Conservation (phyloP, 805 yeast species). For the Cephaloascus fragrans region DNA sequence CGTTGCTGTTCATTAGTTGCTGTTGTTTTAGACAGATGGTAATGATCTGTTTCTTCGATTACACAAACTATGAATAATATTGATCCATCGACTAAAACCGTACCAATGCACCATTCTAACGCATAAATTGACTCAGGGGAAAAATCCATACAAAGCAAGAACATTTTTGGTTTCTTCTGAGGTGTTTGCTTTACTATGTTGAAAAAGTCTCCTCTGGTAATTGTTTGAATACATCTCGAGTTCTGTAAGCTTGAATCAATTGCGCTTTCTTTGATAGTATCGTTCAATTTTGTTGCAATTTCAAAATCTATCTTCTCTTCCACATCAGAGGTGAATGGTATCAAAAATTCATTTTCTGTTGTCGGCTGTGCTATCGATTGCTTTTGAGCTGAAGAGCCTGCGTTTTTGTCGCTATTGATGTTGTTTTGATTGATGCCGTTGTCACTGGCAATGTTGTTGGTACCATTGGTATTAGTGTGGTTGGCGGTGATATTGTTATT, state of each 20-base stretch:
- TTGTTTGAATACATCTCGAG: conserved; percentile 56
- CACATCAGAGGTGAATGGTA: conserved; percentile 61
- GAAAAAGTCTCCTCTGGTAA: conserved; percentile 61
- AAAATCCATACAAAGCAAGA: conserved; percentile 70
- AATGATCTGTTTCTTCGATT: conserved; percentile 33
- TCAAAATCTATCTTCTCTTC: conserved; percentile 58
- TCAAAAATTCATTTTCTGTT: too few species aligned
- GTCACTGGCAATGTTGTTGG: conserved; percentile 1
- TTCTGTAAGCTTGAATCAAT: conserved; percentile 41
- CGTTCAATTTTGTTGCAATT: conserved; percentile 44
- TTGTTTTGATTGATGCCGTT: not conserved
- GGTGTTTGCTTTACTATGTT: conserved; percentile 28
- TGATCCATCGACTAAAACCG: conserved; percentile 74
- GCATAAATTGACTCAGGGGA: conserved; percentile 80
- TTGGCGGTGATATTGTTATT: conserved; percentile 1
- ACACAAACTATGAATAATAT: conserved; percentile 66
- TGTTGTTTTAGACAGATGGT: conserved; percentile 31
- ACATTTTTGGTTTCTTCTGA: conserved; percentile 43
- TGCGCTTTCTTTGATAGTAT: conserved; percentile 43
- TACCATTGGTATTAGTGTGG: not conserved
- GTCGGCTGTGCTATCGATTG: conserved; percentile 10
- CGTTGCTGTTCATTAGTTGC: conserved; percentile 22
- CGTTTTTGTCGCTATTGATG: conserved; percentile 4
- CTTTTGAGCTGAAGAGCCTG: conserved; percentile 3
- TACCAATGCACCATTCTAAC: conserved; percentile 81